A percentile compares a stretch with the other conserved stretches of the same genome.
Conservation (phyloP, 2,329 filamentous ascomycete species). For the Diaporthe australafricana region DNA sequence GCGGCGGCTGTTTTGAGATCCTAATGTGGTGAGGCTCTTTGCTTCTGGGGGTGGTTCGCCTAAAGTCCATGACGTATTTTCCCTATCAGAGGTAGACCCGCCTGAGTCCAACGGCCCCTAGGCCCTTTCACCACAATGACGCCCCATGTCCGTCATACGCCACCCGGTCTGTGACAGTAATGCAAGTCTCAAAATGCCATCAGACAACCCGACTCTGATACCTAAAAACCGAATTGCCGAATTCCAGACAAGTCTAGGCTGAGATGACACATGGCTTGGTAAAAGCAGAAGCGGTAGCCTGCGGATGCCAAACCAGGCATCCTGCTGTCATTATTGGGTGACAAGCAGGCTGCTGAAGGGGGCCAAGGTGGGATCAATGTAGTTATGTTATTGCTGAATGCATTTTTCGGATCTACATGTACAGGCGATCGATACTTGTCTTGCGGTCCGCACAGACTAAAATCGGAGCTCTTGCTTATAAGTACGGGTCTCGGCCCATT, state of each 20-base stretch:
- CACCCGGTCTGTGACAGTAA: neutral
- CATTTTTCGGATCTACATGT: neutral
- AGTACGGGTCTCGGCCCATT: neutral
- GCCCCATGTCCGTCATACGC: slow-evolving; percentile 10
- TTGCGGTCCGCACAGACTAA: neutral
- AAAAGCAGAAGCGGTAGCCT: neutral
- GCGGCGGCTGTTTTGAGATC: slow-evolving; percentile 6
- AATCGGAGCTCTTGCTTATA: neutral
- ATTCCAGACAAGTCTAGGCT: neutral
- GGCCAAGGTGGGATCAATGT: neutral
- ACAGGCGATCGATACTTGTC: neutral
- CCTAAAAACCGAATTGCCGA: slow-evolving; percentile 2
- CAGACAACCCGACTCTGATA: neutral
- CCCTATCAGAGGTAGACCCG: slow-evolving; percentile 11
- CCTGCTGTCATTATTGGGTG: neutral
- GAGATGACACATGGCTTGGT: slow-evolving; percentile 26
- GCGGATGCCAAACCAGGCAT: neutral
- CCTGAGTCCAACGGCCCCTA: slow-evolving; percentile 1
- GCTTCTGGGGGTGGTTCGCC: neutral
- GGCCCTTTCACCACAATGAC: slow-evolving; percentile 16
- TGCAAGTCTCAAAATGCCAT: slow-evolving; percentile 23
- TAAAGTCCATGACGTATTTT: slow-evolving; percentile 30
- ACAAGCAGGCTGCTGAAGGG: neutral
- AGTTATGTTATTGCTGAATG: neutral
- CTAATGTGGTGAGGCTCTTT: neutral